Percentiles rank a stretch among this genome's conserved stretches.
Conservation (phyloP, 176 grass and related monocot genomes). For the Rhynchospora pubera region DNA sequence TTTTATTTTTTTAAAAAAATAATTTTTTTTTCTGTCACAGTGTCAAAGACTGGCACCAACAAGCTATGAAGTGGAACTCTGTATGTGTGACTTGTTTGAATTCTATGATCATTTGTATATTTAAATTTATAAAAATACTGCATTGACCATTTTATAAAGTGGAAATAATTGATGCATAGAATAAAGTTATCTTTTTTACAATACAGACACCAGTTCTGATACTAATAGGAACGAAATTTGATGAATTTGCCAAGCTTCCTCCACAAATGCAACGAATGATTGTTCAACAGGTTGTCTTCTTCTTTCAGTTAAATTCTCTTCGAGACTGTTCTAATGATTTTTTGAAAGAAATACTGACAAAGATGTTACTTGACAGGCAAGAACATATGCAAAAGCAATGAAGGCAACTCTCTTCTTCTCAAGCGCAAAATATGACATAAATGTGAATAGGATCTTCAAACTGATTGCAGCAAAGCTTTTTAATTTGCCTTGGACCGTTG, state of each 20-base stretch:
- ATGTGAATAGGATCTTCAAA: slow-evolving; percentile 99
- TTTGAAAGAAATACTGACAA: background rate
- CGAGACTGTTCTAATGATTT: background rate
- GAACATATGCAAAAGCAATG: slow-evolving; percentile 96
- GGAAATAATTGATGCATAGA: background rate
- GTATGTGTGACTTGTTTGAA: slow-evolving; percentile 25
- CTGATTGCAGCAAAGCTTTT: slow-evolving; percentile 84
- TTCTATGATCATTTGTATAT: background rate
- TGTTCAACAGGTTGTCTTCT: slow-evolving; percentile 42
- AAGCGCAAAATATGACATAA: slow-evolving; percentile 84
- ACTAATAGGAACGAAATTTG: slow-evolving; percentile 94
- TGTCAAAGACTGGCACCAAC: slow-evolving; percentile 62
- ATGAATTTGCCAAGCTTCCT: slow-evolving; percentile 95
- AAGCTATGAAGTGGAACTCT: slow-evolving; percentile 77
- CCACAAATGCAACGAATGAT: slow-evolving; percentile 93
- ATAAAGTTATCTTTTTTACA: background rate
- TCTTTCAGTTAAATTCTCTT: background rate
- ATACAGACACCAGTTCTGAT: slow-evolving; percentile 77
- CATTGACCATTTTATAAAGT: background rate
- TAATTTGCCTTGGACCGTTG: slow-evolving; percentile 72
- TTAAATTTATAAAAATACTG: background rate
- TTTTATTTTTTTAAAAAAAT: too few species aligned
- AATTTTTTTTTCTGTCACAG: slow-evolving; percentile 31
- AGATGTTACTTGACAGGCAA: slow-evolving; percentile 40
- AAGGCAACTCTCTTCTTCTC: slow-evolving; percentile 95